Conservation (phyloP, 768 basidiomycete genomes). For the Mycena sanguinolenta region DNA sequence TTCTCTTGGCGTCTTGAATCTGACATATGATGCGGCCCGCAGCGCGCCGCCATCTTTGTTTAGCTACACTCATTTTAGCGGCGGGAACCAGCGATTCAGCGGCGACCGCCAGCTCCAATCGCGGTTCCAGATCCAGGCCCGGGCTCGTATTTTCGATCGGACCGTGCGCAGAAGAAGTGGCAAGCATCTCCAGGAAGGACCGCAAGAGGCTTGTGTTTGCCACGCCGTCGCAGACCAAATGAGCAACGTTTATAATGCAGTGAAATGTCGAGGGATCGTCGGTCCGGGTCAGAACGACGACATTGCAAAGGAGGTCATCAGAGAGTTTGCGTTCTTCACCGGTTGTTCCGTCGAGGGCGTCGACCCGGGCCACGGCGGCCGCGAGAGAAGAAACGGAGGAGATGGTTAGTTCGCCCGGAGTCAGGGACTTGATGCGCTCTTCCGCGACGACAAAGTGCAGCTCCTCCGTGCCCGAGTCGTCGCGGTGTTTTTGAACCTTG, state of each 20-base stretch:
- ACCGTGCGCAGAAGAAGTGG: conserved; percentile 24
- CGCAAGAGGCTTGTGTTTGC: conserved; percentile 57
- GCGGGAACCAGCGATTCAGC: conserved; percentile 54
- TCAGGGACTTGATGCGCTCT: conserved; percentile 46
- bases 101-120: conserved; percentile 57
- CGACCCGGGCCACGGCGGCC: conserved; percentile 45
- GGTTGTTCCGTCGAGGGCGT: conserved; percentile 47
- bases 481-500: conserved; percentile 47
- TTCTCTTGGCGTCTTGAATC: conserved; percentile 48
- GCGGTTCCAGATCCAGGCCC: conserved; percentile 49
- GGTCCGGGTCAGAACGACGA: conserved; percentile 56
- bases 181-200: conserved; percentile 60
- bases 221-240: conserved; percentile 65
- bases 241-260: conserved; percentile 58
- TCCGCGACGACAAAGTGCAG: conserved; percentile 57
- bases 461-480: conserved; percentile 38
- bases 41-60: conserved; percentile 60
- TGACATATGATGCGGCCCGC: conserved; percentile 53
- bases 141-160: conserved; percentile 15
- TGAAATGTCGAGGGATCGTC: conserved; percentile 55
- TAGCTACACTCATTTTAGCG: conserved; percentile 48
- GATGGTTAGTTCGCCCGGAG: conserved; percentile 56
- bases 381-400: conserved; percentile 46
- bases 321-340: conserved; percentile 53
- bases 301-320: conserved; percentile 55